A percentile compares a stretch with the other conserved stretches of the same genome.
These are phyloP conservation scores for Nakazawaea peltata DNA, from an alignment of 805 yeast species.

Conservation along the genomic window DNA sequence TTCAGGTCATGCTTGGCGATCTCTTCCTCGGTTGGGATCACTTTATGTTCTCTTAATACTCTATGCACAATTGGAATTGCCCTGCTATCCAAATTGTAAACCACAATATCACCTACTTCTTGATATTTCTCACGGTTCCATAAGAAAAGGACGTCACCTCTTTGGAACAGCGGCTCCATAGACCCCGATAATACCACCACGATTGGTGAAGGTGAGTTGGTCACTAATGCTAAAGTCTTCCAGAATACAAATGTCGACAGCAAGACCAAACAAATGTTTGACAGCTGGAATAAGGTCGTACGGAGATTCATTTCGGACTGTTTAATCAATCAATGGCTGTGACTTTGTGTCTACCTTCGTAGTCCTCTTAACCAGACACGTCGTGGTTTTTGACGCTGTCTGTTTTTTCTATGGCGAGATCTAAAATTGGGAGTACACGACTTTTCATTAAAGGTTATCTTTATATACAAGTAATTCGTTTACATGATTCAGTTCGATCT, in stretches of 20 bases:
- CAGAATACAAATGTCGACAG: slow-evolving; percentile 89
- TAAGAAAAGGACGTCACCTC: slow-evolving; percentile 88
- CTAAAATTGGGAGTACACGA: not conserved
- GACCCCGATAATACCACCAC: slow-evolving; percentile 97
- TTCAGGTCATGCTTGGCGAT: slow-evolving; percentile 12
- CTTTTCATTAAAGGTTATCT: not conserved
- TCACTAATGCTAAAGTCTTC: slow-evolving; percentile 68
- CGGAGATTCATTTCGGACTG: slow-evolving; percentile 48
- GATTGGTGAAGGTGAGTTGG: slow-evolving; percentile 86
- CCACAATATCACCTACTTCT: slow-evolving; percentile 88
- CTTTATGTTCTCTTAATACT: slow-evolving; percentile 77
- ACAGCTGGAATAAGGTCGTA: slow-evolving; percentile 52
- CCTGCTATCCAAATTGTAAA: slow-evolving; percentile 73
- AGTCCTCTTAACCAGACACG: too few species aligned
- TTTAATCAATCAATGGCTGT: too few species aligned
- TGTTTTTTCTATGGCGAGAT: too few species aligned
- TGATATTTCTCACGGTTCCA: slow-evolving; percentile 74
- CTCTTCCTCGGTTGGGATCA: slow-evolving; percentile 15
- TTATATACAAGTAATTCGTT: too few species aligned
- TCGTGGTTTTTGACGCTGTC: too few species aligned
- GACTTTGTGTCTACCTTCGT: too few species aligned
- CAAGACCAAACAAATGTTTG: slow-evolving; percentile 70
- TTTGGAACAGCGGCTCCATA: slow-evolving; percentile 98
- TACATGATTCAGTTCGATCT: slow-evolving; percentile 5
- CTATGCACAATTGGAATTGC: slow-evolving; percentile 96